Conservation (phyloP, 2,329 filamentous ascomycete genomes). For the Venturia asperata region DNA sequence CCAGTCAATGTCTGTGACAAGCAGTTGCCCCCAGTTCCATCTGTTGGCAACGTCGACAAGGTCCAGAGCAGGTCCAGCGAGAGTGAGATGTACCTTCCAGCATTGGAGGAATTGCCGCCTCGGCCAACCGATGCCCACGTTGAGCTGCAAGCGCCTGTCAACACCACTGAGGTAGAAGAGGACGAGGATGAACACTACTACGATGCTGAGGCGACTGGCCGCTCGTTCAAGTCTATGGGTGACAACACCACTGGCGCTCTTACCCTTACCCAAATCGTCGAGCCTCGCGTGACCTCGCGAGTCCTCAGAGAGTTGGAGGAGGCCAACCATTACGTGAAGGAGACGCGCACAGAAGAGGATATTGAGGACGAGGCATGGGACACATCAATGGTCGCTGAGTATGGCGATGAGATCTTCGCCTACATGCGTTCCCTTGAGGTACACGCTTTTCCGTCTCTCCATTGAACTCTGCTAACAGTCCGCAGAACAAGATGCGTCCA, state of each 20-base stretch:
- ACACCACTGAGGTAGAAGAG: slow-evolving; percentile 37
- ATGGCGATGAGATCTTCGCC: slow-evolving; percentile 88
- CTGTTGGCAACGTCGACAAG: neutral
- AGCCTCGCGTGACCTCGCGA: slow-evolving; percentile 63
- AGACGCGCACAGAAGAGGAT: slow-evolving; percentile 61
- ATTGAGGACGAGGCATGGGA: slow-evolving; percentile 86
- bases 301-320: slow-evolving; percentile 65
- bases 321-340: slow-evolving; percentile 60
- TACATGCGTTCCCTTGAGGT: slow-evolving; percentile 91
- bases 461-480: neutral
- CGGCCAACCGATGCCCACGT: slow-evolving; percentile 30
- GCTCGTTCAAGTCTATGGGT: slow-evolving; percentile 66
- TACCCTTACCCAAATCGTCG: slow-evolving; percentile 56
- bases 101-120: slow-evolving; percentile 32
- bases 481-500: slow-evolving; percentile 68
- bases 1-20: neutral
- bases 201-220: slow-evolving; percentile 66
- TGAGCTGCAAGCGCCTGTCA: neutral
- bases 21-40: slow-evolving; percentile 13
- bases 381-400: slow-evolving; percentile 96
- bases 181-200: slow-evolving; percentile 71
- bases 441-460: slow-evolving; percentile 22
- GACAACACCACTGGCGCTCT: slow-evolving; percentile 60
- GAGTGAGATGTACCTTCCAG: slow-evolving; percentile 25
- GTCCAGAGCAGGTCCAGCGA: slow-evolving; percentile 9